phyloP scores from a whole-genome alignment of 2,329 filamentous ascomycete species.

The Claviceps digitariae region DNA sequence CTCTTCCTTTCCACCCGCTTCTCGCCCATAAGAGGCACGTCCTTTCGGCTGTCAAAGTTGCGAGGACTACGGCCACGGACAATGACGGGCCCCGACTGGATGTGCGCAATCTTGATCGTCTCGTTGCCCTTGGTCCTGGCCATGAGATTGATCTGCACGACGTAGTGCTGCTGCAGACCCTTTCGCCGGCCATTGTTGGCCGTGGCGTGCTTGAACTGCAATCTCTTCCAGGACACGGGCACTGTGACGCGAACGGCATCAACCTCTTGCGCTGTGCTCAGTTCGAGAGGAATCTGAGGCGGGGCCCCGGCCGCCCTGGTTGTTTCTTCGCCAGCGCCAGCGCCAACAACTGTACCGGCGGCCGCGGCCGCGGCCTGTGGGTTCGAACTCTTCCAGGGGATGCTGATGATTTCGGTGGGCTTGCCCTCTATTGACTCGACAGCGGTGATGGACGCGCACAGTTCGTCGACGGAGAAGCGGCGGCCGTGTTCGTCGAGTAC shows the following conservation, averaged over 20 bases:
- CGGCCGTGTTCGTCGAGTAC: conserved; percentile 62
- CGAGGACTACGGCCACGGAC: conserved; percentile 83
- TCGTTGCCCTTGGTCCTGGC: conserved; percentile 59
- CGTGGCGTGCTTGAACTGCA: conserved; percentile 93
- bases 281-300: conserved; percentile 40
- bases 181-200: conserved; percentile 92
- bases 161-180: conserved; percentile 88
- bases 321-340: conserved; percentile 28
- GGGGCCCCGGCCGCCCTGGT: conserved; percentile 36
- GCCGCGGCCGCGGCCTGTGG: conserved; percentile 25
- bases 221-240: conserved; percentile 80
- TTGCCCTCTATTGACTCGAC: conserved; percentile 90
- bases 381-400: conserved; percentile 81
- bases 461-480: conserved; percentile 60
- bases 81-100: conserved; percentile 85
- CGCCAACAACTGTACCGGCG: no score
- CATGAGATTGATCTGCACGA: conserved; percentile 72
- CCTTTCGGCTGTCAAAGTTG: conserved; percentile 86
- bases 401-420: conserved; percentile 83
- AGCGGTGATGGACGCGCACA: conserved; percentile 72
- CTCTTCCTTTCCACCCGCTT: conserved; percentile 34
- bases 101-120: conserved; percentile 63
- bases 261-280: conserved; percentile 49
- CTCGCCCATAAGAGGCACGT: conserved; percentile 56
- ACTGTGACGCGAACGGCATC: conserved; percentile 69